Conservation (phyloP, 306 rosid species). For the Citrullus mucosospermus region DNA sequence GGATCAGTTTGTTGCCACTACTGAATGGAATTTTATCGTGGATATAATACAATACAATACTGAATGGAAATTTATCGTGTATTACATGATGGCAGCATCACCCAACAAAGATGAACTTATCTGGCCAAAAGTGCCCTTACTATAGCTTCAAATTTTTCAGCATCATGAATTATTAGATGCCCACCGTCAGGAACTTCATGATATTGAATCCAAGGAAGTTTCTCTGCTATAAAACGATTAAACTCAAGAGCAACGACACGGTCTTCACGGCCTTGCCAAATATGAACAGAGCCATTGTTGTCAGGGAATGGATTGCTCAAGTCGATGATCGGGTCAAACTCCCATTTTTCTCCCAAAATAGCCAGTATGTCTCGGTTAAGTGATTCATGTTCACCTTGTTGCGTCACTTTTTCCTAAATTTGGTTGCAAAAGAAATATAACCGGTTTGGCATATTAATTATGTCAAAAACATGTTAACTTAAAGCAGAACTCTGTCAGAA, state of each 20-base stretch:
- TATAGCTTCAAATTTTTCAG: slow-evolving; percentile 28
- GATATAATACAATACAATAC: neutral
- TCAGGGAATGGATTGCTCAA: slow-evolving; percentile 29
- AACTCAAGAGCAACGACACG: slow-evolving; percentile 31
- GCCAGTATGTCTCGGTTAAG: slow-evolving; percentile 41
- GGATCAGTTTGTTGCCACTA: neutral
- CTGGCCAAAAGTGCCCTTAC: slow-evolving; percentile 42
- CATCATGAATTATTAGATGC: slow-evolving; percentile 28
- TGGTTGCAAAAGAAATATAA: neutral
- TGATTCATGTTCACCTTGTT: slow-evolving; percentile 67
- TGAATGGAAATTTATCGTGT: neutral
- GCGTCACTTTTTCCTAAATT: slow-evolving; percentile 42
- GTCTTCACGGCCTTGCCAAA: slow-evolving; percentile 63
- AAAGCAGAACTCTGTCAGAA: neutral
- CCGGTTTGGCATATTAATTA: neutral
- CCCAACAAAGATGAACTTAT: neutral
- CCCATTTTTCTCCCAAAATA: slow-evolving; percentile 39
- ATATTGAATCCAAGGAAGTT: slow-evolving; percentile 68
- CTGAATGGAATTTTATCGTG: neutral
- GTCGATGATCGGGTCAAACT: slow-evolving; percentile 21
- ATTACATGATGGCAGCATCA: neutral
- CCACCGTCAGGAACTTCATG: slow-evolving; percentile 60
- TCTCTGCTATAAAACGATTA: slow-evolving; percentile 39
- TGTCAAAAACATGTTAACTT: neutral
- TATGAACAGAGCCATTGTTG: slow-evolving; percentile 39